Evolutionary conservation across 2,329 filamentous ascomycete species (phyloP).

Genomic region (Ceratocystis huliohia): DNA sequence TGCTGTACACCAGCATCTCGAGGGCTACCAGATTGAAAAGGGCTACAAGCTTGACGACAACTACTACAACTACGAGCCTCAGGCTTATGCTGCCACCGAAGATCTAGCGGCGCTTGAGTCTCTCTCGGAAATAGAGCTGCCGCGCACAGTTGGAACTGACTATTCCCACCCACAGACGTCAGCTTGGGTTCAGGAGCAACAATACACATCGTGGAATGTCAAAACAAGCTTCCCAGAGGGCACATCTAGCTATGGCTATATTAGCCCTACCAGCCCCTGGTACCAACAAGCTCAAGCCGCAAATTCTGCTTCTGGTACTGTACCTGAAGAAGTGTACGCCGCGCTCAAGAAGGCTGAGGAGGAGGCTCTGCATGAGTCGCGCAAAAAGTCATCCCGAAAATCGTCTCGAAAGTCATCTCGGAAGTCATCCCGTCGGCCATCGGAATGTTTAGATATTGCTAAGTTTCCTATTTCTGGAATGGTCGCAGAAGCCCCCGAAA

Average conservation of each 20-base stretch:
- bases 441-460: conserved; percentile 3
- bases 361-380: background rate
- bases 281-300: background rate
- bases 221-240: background rate
- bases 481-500: background rate
- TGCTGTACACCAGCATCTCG: conserved; percentile 2
- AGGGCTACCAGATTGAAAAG: conserved; percentile 1
- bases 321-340: background rate
- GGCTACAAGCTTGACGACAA: background rate
- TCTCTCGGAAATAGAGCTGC: conserved; percentile 5
- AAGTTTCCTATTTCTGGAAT: background rate
- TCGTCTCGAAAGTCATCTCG: conserved; percentile 12
- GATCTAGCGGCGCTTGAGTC: conserved; percentile 1
- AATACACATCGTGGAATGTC: background rate
- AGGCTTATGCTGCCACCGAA: conserved; percentile 1
- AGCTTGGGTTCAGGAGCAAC: conserved; percentile 2
- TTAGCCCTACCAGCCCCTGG: background rate
- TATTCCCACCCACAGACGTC: conserved; percentile 2
- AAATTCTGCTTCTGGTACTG: background rate
- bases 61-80: conserved; percentile 6
- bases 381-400: conserved; percentile 7
- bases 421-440: conserved; percentile 11
- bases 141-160: background rate
- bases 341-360: background rate
- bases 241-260: background rate